Percentiles rank a stretch among this genome's conserved stretches.
phyloP scores from a whole-genome alignment of 2,329 filamentous ascomycete genomes.

The Tolypocladium tropicale region DNA sequence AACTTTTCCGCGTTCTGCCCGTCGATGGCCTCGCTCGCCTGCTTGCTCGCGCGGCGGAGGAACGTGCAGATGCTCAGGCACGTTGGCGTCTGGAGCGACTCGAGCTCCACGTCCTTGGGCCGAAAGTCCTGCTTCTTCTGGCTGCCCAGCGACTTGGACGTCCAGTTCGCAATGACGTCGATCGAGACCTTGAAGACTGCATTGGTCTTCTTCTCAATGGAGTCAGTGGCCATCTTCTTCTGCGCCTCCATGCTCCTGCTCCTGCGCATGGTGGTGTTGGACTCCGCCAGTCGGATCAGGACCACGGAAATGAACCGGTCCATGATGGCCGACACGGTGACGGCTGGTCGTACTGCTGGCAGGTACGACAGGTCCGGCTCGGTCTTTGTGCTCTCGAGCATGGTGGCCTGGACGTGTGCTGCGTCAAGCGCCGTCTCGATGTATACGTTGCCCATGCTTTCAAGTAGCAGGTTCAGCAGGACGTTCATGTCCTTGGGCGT shows the following conservation, averaged over 20 bases:
- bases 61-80: slow-evolving; percentile 77
- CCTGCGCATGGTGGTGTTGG: slow-evolving; percentile 80
- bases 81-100: slow-evolving; percentile 76
- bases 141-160: slow-evolving; percentile 56
- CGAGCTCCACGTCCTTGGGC: slow-evolving; percentile 71
- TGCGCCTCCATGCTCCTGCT: slow-evolving; percentile 86
- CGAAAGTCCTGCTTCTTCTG: slow-evolving; percentile 88
- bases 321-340: slow-evolving; percentile 88
- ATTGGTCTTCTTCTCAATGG: slow-evolving; percentile 76
- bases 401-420: slow-evolving; percentile 59
- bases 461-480: slow-evolving; percentile 72
- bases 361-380: slow-evolving; percentile 87
- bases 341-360: slow-evolving; percentile 65
- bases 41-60: slow-evolving; percentile 54
- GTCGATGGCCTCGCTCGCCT: slow-evolving; percentile 60
- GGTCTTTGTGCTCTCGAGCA: slow-evolving; percentile 67
- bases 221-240: slow-evolving; percentile 59
- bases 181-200: slow-evolving; percentile 45
- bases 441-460: slow-evolving; percentile 78
- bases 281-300: slow-evolving; percentile 77
- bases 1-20: slow-evolving; percentile 77
- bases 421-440: slow-evolving; percentile 59
- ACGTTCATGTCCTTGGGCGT: slow-evolving; percentile 90
- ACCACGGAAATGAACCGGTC: slow-evolving; percentile 85
- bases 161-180: slow-evolving; percentile 66